Evolutionary conservation across 805 yeast species (phyloP).

Genomic region (Wickerhamia fluorescens): DNA sequence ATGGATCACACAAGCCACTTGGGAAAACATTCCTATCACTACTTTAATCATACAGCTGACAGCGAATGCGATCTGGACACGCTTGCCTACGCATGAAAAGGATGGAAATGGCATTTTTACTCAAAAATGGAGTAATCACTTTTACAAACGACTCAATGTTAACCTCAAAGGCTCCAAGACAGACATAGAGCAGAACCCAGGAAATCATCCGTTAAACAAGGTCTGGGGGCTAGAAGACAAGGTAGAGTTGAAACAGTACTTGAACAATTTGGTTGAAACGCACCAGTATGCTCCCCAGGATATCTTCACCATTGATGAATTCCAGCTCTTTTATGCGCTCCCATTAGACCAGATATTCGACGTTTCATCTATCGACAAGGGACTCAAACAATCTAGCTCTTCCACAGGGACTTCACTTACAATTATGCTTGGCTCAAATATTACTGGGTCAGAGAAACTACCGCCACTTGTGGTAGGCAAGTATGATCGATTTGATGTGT

Average conservation of each 20-base stretch:
- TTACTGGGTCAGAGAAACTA: constrained; percentile 57
- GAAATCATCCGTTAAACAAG: constrained; percentile 31
- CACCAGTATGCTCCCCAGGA: constrained; percentile 42
- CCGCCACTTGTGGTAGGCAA: constrained; percentile 57
- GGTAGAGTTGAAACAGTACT: constrained; percentile 36
- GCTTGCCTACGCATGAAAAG: constrained; percentile 44
- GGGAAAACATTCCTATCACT: constrained; percentile 62
- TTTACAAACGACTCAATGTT: constrained; percentile 42
- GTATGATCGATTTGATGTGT: constrained; percentile 38
- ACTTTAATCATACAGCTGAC: constrained; percentile 58
- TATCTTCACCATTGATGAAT: constrained; percentile 55
- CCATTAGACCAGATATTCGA: constrained; percentile 54
- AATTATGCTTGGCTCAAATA: constrained; percentile 55
- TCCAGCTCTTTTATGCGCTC: constrained; percentile 50
- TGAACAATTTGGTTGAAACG: constrained; percentile 23
- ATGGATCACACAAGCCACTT: constrained; percentile 60
- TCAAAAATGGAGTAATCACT: constrained; percentile 53
- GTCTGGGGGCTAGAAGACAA: constrained; percentile 60
- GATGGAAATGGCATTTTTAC: constrained; percentile 63
- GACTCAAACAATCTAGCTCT: constrained; percentile 29
- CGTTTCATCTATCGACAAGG: constrained; percentile 37
- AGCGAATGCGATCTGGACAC: constrained; percentile 57
- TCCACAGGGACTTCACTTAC: constrained; percentile 40
- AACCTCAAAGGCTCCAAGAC: constrained; percentile 40
- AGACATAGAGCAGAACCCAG: constrained; percentile 13